Conservation (phyloP, 306 rosid genomes). For the Gynostemma pentaphyllum region DNA sequence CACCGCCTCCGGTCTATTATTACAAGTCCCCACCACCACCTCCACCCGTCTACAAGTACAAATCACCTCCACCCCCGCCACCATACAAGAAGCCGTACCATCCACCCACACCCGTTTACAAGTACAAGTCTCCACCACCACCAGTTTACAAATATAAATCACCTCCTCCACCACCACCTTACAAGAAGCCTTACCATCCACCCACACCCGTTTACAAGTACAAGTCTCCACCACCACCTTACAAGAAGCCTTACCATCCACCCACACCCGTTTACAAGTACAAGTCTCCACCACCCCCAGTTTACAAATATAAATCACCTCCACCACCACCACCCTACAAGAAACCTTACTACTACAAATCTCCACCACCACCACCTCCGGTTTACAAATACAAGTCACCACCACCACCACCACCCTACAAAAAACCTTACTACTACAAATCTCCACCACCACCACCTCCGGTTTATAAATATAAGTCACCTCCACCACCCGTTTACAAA, state of each 20-base stretch:
- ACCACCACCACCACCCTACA: not conserved
- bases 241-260: too few relatives aligned
- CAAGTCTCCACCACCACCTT: too few relatives aligned
- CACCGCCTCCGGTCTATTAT: not conserved
- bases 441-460: slow-evolving; percentile 5
- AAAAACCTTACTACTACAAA: not conserved
- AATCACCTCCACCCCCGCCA: not conserved
- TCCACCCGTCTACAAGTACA: not conserved
- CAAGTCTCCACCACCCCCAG: not conserved
- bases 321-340: not conserved
- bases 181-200: not conserved
- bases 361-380: not conserved
- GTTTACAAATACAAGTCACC: not conserved
- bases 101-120: not conserved
- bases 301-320: not conserved
- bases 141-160: not conserved
- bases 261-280: not conserved
- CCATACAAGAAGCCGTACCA: not conserved
- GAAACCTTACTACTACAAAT: not conserved
- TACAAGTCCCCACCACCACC: not conserved
- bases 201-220: not conserved
- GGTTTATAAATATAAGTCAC: not conserved
- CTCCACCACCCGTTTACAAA: not conserved
- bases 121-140: not conserved
- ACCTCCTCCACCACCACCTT: not conserved